Conservation (phyloP, 192 early-diverging fungal species). For the Backusella sp. region DNA sequence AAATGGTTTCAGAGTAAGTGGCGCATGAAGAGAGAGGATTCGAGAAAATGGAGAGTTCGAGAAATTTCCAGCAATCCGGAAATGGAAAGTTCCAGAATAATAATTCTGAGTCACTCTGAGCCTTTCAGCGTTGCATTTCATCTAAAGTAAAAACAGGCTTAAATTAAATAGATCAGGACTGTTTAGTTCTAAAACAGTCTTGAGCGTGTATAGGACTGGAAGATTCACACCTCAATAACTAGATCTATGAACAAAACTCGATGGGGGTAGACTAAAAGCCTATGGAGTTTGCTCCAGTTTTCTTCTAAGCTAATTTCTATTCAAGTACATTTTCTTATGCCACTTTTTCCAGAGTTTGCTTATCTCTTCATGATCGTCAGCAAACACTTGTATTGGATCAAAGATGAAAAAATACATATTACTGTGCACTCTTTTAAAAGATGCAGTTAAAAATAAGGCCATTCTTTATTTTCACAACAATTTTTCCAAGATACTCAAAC, state of each 20-base stretch:
- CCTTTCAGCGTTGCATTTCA: background rate
- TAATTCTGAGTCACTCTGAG: background rate
- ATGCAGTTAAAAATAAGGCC: no score
- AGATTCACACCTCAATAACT: background rate
- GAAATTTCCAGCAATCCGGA: background rate
- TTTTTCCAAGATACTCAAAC: background rate
- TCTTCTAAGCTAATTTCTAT: no score
- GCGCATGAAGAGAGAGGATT: constrained; percentile 28
- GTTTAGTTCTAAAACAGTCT: background rate
- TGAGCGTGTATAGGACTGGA: background rate
- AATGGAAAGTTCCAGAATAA: background rate
- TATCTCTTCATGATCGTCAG: no score
- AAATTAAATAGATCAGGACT: background rate
- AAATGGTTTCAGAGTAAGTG: no score
- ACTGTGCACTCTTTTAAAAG: background rate
- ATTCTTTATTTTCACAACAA: background rate
- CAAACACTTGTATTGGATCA: no score
- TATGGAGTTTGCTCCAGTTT: background rate
- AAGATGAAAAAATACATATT: no score
- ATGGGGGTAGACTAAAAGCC: background rate
- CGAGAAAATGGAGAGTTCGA: background rate
- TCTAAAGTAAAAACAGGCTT: background rate
- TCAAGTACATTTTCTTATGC: no score
- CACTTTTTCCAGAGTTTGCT: no score
- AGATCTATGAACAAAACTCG: background rate